Evolutionary conservation across 495 filamentous ascomycete genomes (phyloP).

Genomic region (Penicillium bialowiezense): DNA sequence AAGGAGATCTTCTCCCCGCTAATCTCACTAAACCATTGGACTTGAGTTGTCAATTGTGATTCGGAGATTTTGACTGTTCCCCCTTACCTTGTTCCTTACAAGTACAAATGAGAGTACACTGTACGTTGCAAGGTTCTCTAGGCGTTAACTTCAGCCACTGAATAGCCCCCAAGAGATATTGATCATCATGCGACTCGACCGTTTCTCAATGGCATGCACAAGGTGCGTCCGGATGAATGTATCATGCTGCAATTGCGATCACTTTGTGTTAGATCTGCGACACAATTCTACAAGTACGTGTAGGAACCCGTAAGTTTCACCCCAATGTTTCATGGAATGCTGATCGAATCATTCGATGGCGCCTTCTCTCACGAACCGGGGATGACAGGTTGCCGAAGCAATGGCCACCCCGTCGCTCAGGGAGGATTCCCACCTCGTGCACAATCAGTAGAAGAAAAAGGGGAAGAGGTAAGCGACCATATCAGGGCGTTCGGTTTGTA

Average conservation of each 20-base stretch:
- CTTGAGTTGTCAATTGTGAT: conserved; percentile 6
- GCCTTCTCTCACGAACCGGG: background rate
- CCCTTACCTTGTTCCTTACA: conserved; percentile 23
- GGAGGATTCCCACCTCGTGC: conserved; percentile 3
- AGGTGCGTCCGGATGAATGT: background rate
- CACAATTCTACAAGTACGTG: background rate
- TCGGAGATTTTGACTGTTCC: conserved; percentile 13
- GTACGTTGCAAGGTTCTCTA: conserved; percentile 13
- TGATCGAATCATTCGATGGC: background rate
- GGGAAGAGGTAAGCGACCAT: conserved; percentile 9
- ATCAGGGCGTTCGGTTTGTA: conserved; percentile 10
- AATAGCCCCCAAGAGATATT: background rate
- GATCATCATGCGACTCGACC: conserved; percentile 22
- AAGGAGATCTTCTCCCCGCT: background rate
- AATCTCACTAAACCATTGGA: background rate
- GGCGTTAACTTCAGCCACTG: conserved; percentile 18
- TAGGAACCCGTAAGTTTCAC: background rate
- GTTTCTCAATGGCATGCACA: conserved; percentile 15
- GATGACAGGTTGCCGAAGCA: conserved; percentile 8
- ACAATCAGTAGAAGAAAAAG: background rate
- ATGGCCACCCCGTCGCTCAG: background rate
- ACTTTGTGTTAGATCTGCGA: background rate
- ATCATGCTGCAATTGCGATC: conserved; percentile 6
- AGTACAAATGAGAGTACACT: background rate
- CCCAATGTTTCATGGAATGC: conserved; percentile 1